A percentile compares a stretch with the other conserved stretches of the same genome.
Conservation (phyloP, 2,329 filamentous ascomycete genomes). For the Helicocarpus griseus region DNA sequence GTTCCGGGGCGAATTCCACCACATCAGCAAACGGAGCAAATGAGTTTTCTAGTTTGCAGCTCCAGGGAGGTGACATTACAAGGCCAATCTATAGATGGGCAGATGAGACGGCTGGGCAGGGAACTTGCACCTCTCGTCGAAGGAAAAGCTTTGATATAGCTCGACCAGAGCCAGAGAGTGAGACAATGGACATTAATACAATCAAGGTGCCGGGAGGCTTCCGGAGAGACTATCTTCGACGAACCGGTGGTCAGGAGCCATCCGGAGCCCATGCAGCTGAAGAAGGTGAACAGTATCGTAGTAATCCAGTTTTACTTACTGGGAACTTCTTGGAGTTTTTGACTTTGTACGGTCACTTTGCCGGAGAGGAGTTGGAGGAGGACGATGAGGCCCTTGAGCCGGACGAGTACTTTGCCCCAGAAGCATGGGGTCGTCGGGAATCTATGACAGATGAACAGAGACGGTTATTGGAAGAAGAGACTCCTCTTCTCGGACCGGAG, state of each 20-base stretch:
- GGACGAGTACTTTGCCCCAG: constrained; percentile 85
- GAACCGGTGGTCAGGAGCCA: constrained; percentile 56
- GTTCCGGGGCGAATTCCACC: constrained; percentile 14
- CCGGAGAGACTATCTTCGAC: constrained; percentile 75
- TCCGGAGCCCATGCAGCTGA: constrained; percentile 28
- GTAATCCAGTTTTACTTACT: constrained; percentile 61
- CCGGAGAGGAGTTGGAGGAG: constrained; percentile 91
- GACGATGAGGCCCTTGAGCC: constrained; percentile 82
- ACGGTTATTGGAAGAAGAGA: constrained; percentile 72
- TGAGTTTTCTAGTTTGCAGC: constrained; percentile 86
- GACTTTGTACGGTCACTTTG: constrained; percentile 92
- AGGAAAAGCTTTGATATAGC: constrained; percentile 81
- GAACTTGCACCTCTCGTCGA: constrained; percentile 45
- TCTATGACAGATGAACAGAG: constrained; percentile 46
- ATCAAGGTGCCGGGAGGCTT: constrained; percentile 95
- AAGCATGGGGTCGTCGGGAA: constrained; percentile 42
- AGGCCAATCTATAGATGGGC: constrained; percentile 95
- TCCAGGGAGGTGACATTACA: constrained; percentile 92
- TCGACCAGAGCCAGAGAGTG: constrained; percentile 67
- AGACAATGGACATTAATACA: constrained; percentile 72
- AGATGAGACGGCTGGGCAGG: constrained; percentile 68
- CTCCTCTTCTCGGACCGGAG: constrained; percentile 61
- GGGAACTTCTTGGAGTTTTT: constrained; percentile 94
- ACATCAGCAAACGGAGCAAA: constrained; percentile 33
- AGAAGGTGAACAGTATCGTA: constrained; percentile 23